Base-by-base conservation (phyloP, 2,329 filamentous ascomycete species). In the Fusarium nanum region DNA sequence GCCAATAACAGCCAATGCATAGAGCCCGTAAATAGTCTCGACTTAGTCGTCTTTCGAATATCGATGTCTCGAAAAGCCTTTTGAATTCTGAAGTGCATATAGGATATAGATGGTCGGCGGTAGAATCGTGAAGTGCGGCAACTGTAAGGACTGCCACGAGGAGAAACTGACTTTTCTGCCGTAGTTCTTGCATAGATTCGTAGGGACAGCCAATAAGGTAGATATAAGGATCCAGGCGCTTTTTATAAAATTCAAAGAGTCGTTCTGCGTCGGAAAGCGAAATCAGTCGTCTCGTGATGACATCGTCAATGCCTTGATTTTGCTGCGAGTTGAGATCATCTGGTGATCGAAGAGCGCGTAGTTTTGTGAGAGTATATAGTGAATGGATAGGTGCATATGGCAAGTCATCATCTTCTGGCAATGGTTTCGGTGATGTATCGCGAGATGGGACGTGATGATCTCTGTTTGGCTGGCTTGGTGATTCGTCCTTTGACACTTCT, bases 1-100 rank as follows among this genome's bases (percentile, higher is more conserved):
- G 79, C 88, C 88, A 91, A 72, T 89, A 90, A 2, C 87, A 85
- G 2, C 86, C 88, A 5, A 90, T 83, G 34, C 87, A 89, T 60
- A 90, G 83, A 7, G 86, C 88, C 0, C 88, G 83, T 25, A 91
- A 81, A 64, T 88, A 85, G 59, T 90, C 88, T 4, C 79, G 73
- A 20, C 80, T 76, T 0, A 82, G 75, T 0, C 75, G 75, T 5
- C 80, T 73, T 49, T 81, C 79, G 45, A 82, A 81, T 64, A 82
- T 77, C 2, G 78, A 80, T 7, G 78, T 83, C 11, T 87, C 84
- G 62, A 89, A 85, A 2, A 89, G 79, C 0, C 85, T 81, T 2
- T 86, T 84, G 60, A 89, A 87, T 65, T 89, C 87, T 16, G 81
- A 79, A 70, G 84, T 87, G 73, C 87, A 89, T 2, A 81, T 77